Evolutionary conservation across 164 flowering plant species (phyloP), one percentile per base, ranked within the genome.

Genomic region (Sextonia rubra): DNA sequence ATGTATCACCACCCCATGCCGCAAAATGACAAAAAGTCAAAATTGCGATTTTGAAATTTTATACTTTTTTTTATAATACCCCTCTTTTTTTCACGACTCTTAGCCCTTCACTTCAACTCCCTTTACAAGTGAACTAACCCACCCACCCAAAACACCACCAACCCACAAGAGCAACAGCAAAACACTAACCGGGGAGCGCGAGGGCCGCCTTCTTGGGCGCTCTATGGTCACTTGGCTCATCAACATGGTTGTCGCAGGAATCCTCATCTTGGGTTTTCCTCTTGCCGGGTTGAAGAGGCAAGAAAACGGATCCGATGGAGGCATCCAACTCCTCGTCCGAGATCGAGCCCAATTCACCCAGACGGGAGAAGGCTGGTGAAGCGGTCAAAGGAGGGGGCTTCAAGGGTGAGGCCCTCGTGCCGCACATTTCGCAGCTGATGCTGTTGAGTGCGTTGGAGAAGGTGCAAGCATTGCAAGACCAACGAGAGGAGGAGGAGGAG

Each of bases 381-480:
- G 58, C 2, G 47, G 23, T 1, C 47, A 5, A 27, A 22, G 52
- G 30, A 29, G 37, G n/a, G 22, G 64, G n/a, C 14, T 29, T 66
- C 22, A 65, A n/a, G n/a, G n/a, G n/a, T n/a, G n/a, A n/a, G n/a
- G n/a, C n/a, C n/a, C n/a, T n/a, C n/a, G n/a, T 68, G 32, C 56
- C 64, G 47, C 76, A 74, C 17, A 74, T 68, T 25, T 68, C 66
- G 64, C 76, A 74, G 26, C 25, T 68, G 76, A 3, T 60, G 12
- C 26, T 27, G 56, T 18, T 52, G 26, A 24, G 23, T n/a, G 71
- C 6, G 58, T 74, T 68, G 29, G 48, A 30, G 32, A 74, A 74
- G 60, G 76, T 68, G 76, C 76, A 74, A n/a, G 71, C 76, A 23
- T 60, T 74, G 67, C 76, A 68, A 30, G 76, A 44, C 76, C 76